A percentile compares a stretch with the other conserved stretches of the same genome.
Evolutionary conservation across 2,329 filamentous ascomycete species (phyloP).

Genomic region (Annulohypoxylon truncatum): DNA sequence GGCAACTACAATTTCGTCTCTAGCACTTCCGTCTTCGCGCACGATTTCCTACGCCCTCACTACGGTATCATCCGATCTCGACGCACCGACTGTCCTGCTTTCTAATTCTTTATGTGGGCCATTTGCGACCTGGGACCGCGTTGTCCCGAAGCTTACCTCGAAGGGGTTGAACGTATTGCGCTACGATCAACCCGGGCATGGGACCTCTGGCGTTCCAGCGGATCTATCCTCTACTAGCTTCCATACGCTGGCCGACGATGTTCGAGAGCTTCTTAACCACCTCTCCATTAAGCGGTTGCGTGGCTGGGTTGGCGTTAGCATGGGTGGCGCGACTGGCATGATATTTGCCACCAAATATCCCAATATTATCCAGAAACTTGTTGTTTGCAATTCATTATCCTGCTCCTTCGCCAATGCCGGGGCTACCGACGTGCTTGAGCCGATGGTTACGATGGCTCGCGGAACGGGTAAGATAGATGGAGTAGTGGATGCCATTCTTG

Average conservation of each 20-base stretch:
- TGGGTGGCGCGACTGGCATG: slow-evolving; percentile 57
- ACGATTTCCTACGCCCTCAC: slow-evolving; percentile 30
- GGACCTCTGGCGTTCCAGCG: slow-evolving; percentile 51
- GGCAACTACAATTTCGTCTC: neutral
- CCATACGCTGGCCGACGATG: slow-evolving; percentile 54
- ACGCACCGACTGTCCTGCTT: slow-evolving; percentile 48
- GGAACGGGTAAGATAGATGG: slow-evolving; percentile 49
- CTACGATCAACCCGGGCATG: slow-evolving; percentile 59
- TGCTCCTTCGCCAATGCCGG: slow-evolving; percentile 54
- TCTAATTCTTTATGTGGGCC: slow-evolving; percentile 56
- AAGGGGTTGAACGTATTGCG: slow-evolving; percentile 56
- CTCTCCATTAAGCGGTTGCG: slow-evolving; percentile 50
- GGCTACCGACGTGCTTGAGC: slow-evolving; percentile 52
- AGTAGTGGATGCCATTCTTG: slow-evolving; percentile 50
- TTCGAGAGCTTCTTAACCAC: slow-evolving; percentile 50
- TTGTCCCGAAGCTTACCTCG: slow-evolving; percentile 51
- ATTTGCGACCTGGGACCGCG: slow-evolving; percentile 54
- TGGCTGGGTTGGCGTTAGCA: slow-evolving; percentile 59
- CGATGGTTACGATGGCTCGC: slow-evolving; percentile 52
- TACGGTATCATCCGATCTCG: slow-evolving; percentile 43
- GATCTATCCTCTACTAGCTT: slow-evolving; percentile 54
- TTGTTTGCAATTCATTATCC: slow-evolving; percentile 56
- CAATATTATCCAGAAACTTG: slow-evolving; percentile 52
- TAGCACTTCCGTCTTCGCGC: slow-evolving; percentile 3
- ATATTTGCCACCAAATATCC: slow-evolving; percentile 55